Percentiles rank a stretch among this genome's conserved stretches.
phyloP scores from a whole-genome alignment of 768 basidiomycete species.

The Podaxis rugospora region DNA sequence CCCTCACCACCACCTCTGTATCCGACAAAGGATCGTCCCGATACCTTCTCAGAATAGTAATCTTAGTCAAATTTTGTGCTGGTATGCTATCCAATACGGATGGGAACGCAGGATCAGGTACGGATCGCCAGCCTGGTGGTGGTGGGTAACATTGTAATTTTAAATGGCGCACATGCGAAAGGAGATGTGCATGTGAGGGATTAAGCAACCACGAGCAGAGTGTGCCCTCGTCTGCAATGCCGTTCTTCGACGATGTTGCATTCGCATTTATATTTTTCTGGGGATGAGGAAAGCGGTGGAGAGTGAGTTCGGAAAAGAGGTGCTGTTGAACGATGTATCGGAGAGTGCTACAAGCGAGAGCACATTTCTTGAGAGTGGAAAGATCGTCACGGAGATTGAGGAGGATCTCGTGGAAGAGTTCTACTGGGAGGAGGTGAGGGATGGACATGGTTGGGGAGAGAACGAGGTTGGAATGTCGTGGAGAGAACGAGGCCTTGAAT shows the following conservation, averaged over 20 bases:
- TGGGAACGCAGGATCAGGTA: slow-evolving; percentile 3
- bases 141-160: slow-evolving; percentile 7
- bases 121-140: not conserved
- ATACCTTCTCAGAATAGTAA: slow-evolving; percentile 6
- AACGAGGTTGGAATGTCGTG: not conserved
- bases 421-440: slow-evolving; percentile 1
- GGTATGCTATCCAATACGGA: not conserved
- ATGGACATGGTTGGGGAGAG: not conserved
- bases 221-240: not conserved
- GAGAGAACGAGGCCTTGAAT: not conserved
- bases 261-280: not conserved
- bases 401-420: slow-evolving; percentile 5
- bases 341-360: not conserved
- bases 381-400: slow-evolving; percentile 1
- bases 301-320: not conserved
- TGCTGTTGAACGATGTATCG: slow-evolving; percentile 9
- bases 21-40: slow-evolving; percentile 7
- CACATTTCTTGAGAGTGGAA: not conserved
- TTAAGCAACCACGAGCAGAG: slow-evolving; percentile 4
- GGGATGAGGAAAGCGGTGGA: not conserved
- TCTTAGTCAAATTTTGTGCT: not conserved
- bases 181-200: slow-evolving; percentile 2
- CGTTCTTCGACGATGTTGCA: not conserved
- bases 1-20: not conserved
- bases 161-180: slow-evolving; percentile 4